A percentile compares a stretch with the other conserved stretches of the same genome.
These are phyloP conservation scores for Rhizophora apiculata DNA, from an alignment of 345 rosid species.

Conservation along the genomic window DNA sequence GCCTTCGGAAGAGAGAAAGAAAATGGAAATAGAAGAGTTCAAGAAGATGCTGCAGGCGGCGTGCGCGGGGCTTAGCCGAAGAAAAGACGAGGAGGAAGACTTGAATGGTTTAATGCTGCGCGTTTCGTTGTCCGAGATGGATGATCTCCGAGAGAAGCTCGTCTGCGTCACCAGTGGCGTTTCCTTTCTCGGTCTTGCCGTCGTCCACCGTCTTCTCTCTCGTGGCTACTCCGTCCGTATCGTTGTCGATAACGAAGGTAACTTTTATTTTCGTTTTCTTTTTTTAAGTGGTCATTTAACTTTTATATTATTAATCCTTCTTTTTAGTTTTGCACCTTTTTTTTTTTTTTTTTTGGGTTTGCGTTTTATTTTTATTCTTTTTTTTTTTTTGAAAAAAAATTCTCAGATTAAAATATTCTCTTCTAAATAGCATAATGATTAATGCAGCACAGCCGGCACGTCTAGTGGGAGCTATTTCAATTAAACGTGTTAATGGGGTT, in stretches of 20 bases:
- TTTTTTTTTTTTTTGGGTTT: no score
- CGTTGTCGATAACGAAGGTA: conserved; percentile 59
- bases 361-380: no score
- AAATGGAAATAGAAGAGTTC: conserved; percentile 50
- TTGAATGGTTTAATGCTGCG: conserved; percentile 10
- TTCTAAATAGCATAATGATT: no score
- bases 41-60: conserved; percentile 37
- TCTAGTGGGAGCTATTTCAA: no score
- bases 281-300: not conserved
- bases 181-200: conserved; percentile 63
- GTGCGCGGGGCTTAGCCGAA: conserved; percentile 32
- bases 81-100: conserved; percentile 41
- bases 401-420: no score
- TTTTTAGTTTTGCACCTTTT: not conserved
- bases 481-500: no score
- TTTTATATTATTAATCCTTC: not conserved
- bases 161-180: conserved; percentile 86
- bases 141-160: conserved; percentile 22
- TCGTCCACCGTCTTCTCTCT: conserved; percentile 55
- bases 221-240: conserved; percentile 70
- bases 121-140: conserved; percentile 1
- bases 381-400: no score
- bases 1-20: conserved; percentile 43
- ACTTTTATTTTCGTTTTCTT: not conserved
- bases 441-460: no score